Base-by-base conservation (phyloP, 2,329 filamentous ascomycete genomes). In the Fusarium sp. region DNA sequence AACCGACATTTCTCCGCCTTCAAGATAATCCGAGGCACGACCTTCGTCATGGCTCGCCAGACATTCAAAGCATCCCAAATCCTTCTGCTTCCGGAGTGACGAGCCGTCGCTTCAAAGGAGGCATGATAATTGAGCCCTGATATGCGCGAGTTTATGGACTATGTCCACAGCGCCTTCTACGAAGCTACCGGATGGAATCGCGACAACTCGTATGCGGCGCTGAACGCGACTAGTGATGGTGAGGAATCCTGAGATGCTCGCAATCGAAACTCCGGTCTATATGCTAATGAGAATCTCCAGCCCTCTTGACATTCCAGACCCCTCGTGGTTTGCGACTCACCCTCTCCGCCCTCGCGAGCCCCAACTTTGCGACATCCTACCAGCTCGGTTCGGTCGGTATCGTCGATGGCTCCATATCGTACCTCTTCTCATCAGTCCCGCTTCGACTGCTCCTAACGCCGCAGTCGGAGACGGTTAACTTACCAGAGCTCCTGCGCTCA, bases 101-200 rank as follows among this genome's bases (percentile, higher is more conserved):
- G 31, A 38, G 3, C 8, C 7, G 38, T 63, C 53, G 34, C 62
- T 63, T 32, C 15, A 34, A 34, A 51, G 60, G 53, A 67, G 69
- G 72, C 64, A 76, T 75, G 73, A 64, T 48, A 61, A 73, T 53
- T 41, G 53, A 47, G 55, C 61, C 65, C 61, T 73, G 72, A 79
- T 50, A 97, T 97, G 93, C 88, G 95, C 80, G 90, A 93, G 79
- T 97, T 97, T 82, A 96, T 97, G 92, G 93, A 96, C 79, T 94
- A 96, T 81, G 90, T 97, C 81, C 92, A 96, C 79, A 86, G 90
- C 79, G 91, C 92, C 72, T 97, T 97, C 80, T 91, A 92, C 76
- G 85, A 91, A 75, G 89, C 91, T 53, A 93, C 93, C 41, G 86
- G 90, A 75, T 97, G 93, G 93, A 91, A 93, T 74, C 84, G 88